Percentiles rank a stretch among this genome's conserved stretches.
Conservation (phyloP, 306 rosid genomes). For the Medicago lupulina region DNA sequence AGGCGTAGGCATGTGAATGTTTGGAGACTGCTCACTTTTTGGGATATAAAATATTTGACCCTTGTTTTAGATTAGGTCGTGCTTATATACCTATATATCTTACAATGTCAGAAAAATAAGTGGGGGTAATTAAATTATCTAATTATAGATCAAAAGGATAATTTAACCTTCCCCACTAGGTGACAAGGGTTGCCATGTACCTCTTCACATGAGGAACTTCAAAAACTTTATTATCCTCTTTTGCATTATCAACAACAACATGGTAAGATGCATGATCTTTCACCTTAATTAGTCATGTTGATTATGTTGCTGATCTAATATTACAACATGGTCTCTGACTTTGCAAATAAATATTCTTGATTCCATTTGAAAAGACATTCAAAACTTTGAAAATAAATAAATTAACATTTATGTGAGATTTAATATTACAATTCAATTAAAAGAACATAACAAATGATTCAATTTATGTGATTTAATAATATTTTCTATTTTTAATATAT, state of each 20-base stretch:
- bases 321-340: conserved; percentile 7
- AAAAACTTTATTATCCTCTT: neutral
- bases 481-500: neutral
- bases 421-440: neutral
- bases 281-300: neutral
- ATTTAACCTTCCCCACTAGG: conserved; percentile 55
- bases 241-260: conserved; percentile 43
- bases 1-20: conserved; percentile 47
- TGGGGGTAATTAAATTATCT: conserved; percentile 13
- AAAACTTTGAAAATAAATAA: neutral
- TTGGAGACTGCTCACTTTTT: conserved; percentile 41
- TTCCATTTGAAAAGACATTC: neutral
- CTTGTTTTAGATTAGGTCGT: conserved; percentile 48
- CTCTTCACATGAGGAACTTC: conserved; percentile 45
- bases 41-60: conserved; percentile 40
- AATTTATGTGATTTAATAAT: neutral
- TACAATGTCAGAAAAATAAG: conserved; percentile 21
- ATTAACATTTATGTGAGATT: neutral
- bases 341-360: neutral
- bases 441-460: neutral
- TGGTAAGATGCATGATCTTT: conserved; percentile 39
- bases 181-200: conserved; percentile 51
- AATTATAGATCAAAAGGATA: conserved; percentile 32
- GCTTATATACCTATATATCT: conserved; percentile 37
- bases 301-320: conserved; percentile 11